Percentiles rank a stretch among this genome's conserved stretches.
Evolutionary conservation across 306 rosid species (phyloP).

Genomic region (Prunus dulcis): DNA sequence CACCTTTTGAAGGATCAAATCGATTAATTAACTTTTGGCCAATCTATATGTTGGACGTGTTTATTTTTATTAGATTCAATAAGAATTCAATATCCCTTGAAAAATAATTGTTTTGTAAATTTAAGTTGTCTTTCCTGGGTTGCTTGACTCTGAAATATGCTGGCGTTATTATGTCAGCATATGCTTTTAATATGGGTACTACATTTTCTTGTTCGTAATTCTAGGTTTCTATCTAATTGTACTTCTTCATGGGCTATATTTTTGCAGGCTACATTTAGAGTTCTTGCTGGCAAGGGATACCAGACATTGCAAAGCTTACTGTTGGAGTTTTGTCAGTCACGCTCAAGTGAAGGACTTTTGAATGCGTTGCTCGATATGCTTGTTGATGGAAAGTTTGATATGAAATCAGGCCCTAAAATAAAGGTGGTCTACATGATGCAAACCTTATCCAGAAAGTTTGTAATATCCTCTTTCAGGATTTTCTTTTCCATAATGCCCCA

Average conservation of each 20-base stretch:
- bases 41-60: not conserved
- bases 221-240: not conserved
- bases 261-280: slow-evolving; percentile 81
- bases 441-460: slow-evolving; percentile 22
- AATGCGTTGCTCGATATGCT: slow-evolving; percentile 89
- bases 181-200: not conserved
- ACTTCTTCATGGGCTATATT: slow-evolving; percentile 16
- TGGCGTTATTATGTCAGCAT: not conserved
- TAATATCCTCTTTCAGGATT: slow-evolving; percentile 20
- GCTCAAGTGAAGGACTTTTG: slow-evolving; percentile 72
- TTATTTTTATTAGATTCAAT: not conserved
- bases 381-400: slow-evolving; percentile 86
- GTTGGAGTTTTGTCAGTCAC: slow-evolving; percentile 79
- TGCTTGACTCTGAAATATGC: not conserved
- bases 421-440: slow-evolving; percentile 58
- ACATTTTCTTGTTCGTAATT: slow-evolving; percentile 7
- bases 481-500: not conserved
- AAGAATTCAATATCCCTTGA: not conserved
- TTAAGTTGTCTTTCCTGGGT: not conserved
- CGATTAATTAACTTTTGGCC: not conserved
- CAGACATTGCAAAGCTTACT: slow-evolving; percentile 89
- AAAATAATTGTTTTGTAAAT: not conserved
- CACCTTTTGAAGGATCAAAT: not conserved
- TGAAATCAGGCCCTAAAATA: slow-evolving; percentile 66
- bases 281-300: slow-evolving; percentile 94